Base-by-base conservation (phyloP, 768 basidiomycete species). In the Tulasnella sp. region DNA sequence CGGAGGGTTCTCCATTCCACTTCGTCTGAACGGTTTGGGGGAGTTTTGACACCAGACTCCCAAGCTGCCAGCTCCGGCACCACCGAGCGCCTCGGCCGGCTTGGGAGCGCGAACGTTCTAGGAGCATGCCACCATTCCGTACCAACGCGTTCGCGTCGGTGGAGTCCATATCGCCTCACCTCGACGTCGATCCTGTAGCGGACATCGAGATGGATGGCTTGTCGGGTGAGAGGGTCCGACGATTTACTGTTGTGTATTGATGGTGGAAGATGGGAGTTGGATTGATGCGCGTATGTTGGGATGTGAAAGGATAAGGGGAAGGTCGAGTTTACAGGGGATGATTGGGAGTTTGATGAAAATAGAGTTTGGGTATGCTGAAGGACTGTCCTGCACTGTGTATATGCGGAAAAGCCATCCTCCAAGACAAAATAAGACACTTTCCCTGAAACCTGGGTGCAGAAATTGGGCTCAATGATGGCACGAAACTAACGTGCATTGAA, bases 251-350 rank as follows among this genome's bases (percentile, higher is more conserved):
- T 31, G 37, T 38, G 36, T 42, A 58, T 31, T 9, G 72, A 45
- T n/a, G 72, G 72, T 52, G 72, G 72, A 36, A 73, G 52, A 25
- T 36, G 42, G 31, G 72, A 25, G 1, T 17, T 73, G 52, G 37
- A 45, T 45, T 36, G 37, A 11, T 45, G 72, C 3, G 72, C 45
- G 31, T 73, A 73, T 22, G 72, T 45, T 45, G 72, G 72, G 36
- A 73, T 45, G n/a, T 38, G 72, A 42, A 73, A 73, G 25, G 72
- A n/a, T 3, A 73, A n/a, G 11, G 72, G 72, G 52, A 45, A 73
- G 31, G 58, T 34, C 12, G 40, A 29, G 25, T 11, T 22, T 22
- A 12, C 19, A 31, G 37, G 22, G 37, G 37, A 29, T 52, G 22
- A 17, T 25, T 58, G 37, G 52, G n/a, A 14, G 14, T n/a, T 73